Conservation (phyloP, 1,284 basidiomycete species). For the Naganishia liquefaciens region DNA sequence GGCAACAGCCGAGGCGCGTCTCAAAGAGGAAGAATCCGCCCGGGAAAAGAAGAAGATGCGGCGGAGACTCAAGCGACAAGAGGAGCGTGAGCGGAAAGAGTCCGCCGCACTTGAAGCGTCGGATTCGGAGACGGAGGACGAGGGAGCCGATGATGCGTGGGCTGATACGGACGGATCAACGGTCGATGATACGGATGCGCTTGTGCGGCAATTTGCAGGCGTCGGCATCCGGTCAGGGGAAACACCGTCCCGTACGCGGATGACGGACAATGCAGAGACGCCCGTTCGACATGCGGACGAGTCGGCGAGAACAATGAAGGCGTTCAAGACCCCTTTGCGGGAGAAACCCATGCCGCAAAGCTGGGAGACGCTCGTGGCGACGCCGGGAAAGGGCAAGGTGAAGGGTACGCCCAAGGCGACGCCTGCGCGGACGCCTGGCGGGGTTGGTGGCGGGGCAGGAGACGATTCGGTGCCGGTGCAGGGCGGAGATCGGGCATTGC, state of each 20-base stretch:
- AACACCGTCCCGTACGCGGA: not conserved
- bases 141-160: slow-evolving; percentile 7
- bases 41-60: slow-evolving; percentile 23
- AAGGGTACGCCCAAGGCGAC: slow-evolving; percentile 3
- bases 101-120: not conserved
- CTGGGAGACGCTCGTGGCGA: slow-evolving; percentile 9
- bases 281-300: not conserved
- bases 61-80: slow-evolving; percentile 2
- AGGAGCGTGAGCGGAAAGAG: slow-evolving; percentile 5
- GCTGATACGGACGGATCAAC: slow-evolving; percentile 13
- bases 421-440: slow-evolving; percentile 1
- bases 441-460: not conserved
- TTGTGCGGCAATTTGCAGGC: slow-evolving; percentile 4
- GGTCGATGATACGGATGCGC: slow-evolving; percentile 11
- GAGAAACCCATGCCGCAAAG: not conserved
- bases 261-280: not conserved
- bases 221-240: not conserved
- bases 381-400: not conserved
- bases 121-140: not conserved
- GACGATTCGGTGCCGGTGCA: slow-evolving; percentile 26
- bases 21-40: slow-evolving; percentile 2
- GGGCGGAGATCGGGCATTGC: slow-evolving; percentile 26
- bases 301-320: not conserved
- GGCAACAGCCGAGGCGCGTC: slow-evolving; percentile 5
- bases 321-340: slow-evolving; percentile 7